A percentile compares a stretch with the other conserved stretches of the same genome.
These are phyloP conservation scores for Brassica balearica DNA, from an alignment of 441 rosid species.

Conservation along the genomic window DNA sequence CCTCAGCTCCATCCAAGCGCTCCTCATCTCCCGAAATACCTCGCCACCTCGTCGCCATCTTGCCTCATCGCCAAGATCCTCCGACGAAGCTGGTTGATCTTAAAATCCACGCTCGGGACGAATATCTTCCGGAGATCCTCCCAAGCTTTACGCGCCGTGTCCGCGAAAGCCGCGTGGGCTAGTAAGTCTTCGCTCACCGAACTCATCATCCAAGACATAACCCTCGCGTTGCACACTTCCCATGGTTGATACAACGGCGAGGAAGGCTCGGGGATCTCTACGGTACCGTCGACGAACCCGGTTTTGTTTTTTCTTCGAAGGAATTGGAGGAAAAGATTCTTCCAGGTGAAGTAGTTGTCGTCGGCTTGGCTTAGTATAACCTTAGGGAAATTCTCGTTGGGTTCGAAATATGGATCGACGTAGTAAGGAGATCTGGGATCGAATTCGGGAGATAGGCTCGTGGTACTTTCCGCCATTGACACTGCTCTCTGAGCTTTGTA, in stretches of 20 bases:
- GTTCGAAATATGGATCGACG: not conserved
- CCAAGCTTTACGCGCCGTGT: not conserved
- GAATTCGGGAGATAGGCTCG: not conserved
- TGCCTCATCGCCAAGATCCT: conserved; percentile 12
- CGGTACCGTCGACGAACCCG: conserved; percentile 10
- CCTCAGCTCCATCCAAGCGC: conserved; percentile 3
- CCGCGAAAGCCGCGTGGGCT: not conserved
- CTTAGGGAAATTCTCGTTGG: not conserved
- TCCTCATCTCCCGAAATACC: not conserved
- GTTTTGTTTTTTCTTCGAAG: not conserved
- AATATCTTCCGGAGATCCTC: not conserved
- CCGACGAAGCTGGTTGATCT: conserved; percentile 12
- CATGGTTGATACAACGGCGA: not conserved
- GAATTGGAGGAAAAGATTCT: not conserved
- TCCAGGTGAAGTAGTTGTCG: not conserved
- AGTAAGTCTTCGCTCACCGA: not conserved
- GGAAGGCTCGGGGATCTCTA: not conserved
- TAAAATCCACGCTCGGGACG: not conserved
- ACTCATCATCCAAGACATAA: not conserved
- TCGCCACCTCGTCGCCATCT: conserved; percentile 11
- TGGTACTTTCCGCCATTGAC: not conserved
- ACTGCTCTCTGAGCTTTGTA: not conserved
- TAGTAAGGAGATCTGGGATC: not conserved
- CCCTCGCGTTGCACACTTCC: not conserved
- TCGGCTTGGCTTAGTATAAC: not conserved